Base-by-base conservation (phyloP, 169 alveolate species). In the Plasmodium gaboni region DNA sequence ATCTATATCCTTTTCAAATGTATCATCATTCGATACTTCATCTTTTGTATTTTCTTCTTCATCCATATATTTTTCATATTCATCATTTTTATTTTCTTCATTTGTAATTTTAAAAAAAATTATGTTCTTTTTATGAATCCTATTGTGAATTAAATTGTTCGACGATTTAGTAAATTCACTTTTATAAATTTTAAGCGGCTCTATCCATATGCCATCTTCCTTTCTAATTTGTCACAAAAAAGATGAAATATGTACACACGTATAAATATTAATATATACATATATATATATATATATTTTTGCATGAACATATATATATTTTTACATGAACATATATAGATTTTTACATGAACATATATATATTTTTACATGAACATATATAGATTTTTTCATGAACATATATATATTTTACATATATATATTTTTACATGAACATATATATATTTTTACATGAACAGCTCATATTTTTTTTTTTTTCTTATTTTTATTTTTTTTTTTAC, bases 141-240 rank as follows among this genome's bases (percentile, higher is more conserved):
- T 55, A 26, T 12, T 38, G 17, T 80, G 85, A 42, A 3, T 4
- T 32, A 80, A 32, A 32, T 44, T 38, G 10, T 68, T 46, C 10
- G 72, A 38, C 2, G 42, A n/a, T 8, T 32, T 32, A 26, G 69
- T 72, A 26, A 68, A 80, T 53, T 68, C 32, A 19, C 90, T 63
- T 68, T 80, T 80, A 55, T 80, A 80, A 10, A 71, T 80, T 53
- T 28, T 69, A 13, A 68, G 32, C 10, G 80, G 80, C 48, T 38
- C 73, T 24, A 80, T 28, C 90, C 90, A 80, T 12, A 68, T 53
- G 13, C 90, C 90, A 13, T 57, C 85, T 32, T 80, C 90, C 26
- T 57, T 48, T 48, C 90, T 80, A 72, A 15, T 4, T 32, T 32
- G 44, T 5, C 9, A 32, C 44, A 4, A 32, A 32, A 32, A 32